Evolutionary conservation across 1,284 basidiomycete species (phyloP).

Genomic region (Testicularia cyperi): DNA sequence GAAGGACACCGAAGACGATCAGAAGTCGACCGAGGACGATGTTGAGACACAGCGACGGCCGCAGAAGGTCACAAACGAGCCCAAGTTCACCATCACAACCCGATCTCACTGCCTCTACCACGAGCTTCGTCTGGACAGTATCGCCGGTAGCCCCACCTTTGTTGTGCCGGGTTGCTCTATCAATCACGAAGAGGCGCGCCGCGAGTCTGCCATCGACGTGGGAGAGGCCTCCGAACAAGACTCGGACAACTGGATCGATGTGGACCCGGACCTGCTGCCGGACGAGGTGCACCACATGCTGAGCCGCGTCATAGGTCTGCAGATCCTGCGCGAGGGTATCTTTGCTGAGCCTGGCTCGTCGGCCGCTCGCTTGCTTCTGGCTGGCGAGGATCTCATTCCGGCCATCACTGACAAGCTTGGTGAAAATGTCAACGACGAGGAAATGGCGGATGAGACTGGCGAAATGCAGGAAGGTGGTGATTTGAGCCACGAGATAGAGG

Average conservation of each 20-base stretch:
- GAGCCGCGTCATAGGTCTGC: constrained; percentile 35
- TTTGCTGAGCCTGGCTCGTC: constrained; percentile 23
- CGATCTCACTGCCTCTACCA: constrained; percentile 27
- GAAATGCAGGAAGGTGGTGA: too few relatives aligned
- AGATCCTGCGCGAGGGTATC: constrained; percentile 32
- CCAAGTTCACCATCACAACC: constrained; percentile 19
- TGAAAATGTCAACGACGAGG: neutral
- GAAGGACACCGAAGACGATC: neutral
- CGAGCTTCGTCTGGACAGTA: constrained; percentile 8
- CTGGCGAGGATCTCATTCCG: constrained; percentile 9
- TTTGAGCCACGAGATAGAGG: too few relatives aligned
- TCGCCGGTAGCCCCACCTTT: constrained; percentile 24
- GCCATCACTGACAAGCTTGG: too few relatives aligned
- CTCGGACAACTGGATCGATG: constrained; percentile 25
- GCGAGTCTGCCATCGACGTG: constrained; percentile 21
- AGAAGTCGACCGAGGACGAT: neutral
- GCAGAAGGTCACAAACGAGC: neutral
- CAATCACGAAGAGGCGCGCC: constrained; percentile 13
- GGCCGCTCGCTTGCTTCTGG: constrained; percentile 15
- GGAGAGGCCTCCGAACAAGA: constrained; percentile 13
- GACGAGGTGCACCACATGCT: constrained; percentile 29
- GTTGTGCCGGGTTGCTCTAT: constrained; percentile 40
- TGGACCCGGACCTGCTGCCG: constrained; percentile 34
- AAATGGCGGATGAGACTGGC: too few relatives aligned
- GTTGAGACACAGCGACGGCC: too few relatives aligned